Evolutionary conservation across 768 basidiomycete genomes (phyloP), one percentile per base, ranked within the genome.

Genomic region (Russula vinacea): DNA sequence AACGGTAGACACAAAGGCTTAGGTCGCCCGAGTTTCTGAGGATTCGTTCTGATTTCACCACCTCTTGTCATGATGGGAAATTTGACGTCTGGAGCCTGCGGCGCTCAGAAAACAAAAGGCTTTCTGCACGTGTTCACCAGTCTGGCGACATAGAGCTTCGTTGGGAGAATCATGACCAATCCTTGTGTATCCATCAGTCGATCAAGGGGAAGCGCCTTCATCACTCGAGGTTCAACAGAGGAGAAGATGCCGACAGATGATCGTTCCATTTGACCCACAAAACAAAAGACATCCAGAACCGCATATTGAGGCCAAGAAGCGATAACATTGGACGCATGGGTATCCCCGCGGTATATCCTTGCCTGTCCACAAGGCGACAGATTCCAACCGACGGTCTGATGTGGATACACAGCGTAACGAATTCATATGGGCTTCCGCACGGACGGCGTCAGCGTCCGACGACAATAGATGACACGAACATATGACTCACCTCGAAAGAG

Each of bases 51-150:
- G 59, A 65, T 65, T 47, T 54, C 60, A 57, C 58, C 32, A 57
- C 56, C 32, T 52, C 55, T 35, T 65, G 64, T 61, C 59, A 61
- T 29, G 49, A 61, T 56, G 59, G 60, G 56, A 61, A 65, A 65
- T 65, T 65, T 65, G 64, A 61, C 55, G 64, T 65, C 64, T 61
- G 49, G 60, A 65, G 64, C 64, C 64, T 61, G 64, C 64, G 64
- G 64, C 64, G 64, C 32, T 56, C 59, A 37, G 59, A 50, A 61
- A 57, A 65, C 54, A 56, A 65, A 65, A 65, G 11, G 49, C 22
- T 14, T 37, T 26, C 45, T 22, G 49, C 64, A 65, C 64, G 64
- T 65, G 64, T 56, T 40, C 22, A 49, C 55, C 64, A 51, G 19
- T 33, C 49, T 37, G 49, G 55, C 33, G 59, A 49, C 26, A 60